phyloP scores from a whole-genome alignment of 176 grass and related monocot species.

The Phoenix roebelenii region DNA sequence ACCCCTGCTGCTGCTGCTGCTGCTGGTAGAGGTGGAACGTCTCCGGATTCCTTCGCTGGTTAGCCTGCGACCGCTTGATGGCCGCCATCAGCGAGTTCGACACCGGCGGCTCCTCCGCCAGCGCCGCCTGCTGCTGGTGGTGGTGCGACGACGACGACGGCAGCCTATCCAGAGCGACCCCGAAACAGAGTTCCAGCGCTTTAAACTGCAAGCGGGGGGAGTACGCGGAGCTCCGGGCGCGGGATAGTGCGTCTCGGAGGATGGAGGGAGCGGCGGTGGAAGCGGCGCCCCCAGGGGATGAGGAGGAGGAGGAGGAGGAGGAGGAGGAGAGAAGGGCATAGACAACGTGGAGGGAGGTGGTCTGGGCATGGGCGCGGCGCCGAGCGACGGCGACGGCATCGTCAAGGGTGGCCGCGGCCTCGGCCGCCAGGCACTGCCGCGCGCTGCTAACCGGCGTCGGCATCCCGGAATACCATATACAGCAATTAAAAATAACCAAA shows the following conservation, averaged over 20 bases:
- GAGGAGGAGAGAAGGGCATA: constrained; percentile 26
- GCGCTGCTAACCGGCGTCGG: constrained; percentile 22
- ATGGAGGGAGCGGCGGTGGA: constrained; percentile 1
- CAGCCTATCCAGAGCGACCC: constrained; percentile 56
- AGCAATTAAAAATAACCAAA: constrained; percentile 7
- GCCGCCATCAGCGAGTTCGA: constrained; percentile 94
- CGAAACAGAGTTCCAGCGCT: constrained; percentile 79
- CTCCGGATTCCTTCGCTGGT: constrained; percentile 57
- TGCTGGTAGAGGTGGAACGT: constrained; percentile 77
- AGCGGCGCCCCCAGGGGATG: neutral
- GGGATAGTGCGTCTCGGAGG: constrained; percentile 60
- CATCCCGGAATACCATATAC: constrained; percentile 39
- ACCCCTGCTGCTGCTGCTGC: constrained; percentile 5
- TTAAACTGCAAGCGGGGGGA: constrained; percentile 77
- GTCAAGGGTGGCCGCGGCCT: constrained; percentile 28
- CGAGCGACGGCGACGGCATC: constrained; percentile 18
- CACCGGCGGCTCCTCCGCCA: constrained; percentile 42
- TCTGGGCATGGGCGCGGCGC: constrained; percentile 33
- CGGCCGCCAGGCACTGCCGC: constrained; percentile 26
- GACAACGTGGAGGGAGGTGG: constrained; percentile 36
- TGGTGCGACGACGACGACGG: constrained; percentile 27
- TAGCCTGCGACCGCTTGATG: constrained; percentile 83
- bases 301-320: neutral
- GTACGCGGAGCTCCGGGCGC: constrained; percentile 59
- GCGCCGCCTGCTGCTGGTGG: neutral